Conservation (phyloP, 169 alveolate species). For the Plasmodium berghei region DNA sequence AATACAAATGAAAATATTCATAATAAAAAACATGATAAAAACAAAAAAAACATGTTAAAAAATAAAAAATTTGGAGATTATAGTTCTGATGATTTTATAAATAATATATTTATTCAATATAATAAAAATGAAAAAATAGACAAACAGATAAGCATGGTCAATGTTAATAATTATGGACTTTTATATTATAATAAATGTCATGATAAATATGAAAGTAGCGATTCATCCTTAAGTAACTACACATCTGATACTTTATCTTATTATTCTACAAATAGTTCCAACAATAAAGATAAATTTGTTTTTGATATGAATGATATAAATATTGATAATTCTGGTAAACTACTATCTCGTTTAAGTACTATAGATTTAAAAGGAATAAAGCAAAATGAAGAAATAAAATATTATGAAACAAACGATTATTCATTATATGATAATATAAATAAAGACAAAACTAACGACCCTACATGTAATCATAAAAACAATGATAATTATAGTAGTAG, state of each 20-base stretch:
- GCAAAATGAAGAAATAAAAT: slow-evolving; percentile 11
- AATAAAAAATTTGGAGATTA: background rate
- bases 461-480: background rate
- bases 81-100: slow-evolving; percentile 38
- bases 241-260: background rate
- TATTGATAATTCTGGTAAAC: background rate
- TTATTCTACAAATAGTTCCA: background rate
- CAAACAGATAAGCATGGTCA: background rate
- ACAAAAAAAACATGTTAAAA: background rate
- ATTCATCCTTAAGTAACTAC: too few relatives aligned
- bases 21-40: background rate
- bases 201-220: background rate
- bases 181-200: background rate
- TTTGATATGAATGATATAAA: slow-evolving; percentile 17
- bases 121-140: slow-evolving; percentile 1
- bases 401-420: background rate
- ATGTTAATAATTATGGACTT: background rate
- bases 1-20: background rate
- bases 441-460: background rate
- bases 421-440: background rate
- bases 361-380: slow-evolving; percentile 18
- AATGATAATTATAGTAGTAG: background rate
- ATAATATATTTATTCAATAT: background rate
- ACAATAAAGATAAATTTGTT: background rate
- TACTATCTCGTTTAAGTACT: slow-evolving; percentile 21